phyloP scores from a whole-genome alignment of 202 grass and related monocot species.

The Cymbopogon flexuosus region DNA sequence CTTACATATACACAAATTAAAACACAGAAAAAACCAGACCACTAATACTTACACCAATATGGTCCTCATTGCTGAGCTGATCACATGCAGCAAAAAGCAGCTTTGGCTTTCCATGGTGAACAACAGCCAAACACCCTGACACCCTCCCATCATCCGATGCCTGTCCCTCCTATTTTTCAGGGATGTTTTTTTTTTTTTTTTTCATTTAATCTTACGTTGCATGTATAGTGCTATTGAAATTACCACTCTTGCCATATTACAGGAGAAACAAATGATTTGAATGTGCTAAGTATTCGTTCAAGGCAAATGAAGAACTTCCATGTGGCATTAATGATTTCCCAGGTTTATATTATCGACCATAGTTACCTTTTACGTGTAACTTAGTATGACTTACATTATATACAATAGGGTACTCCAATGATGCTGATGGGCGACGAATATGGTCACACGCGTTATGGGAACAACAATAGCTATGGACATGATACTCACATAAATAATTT shows the following conservation, averaged over 20 bases:
- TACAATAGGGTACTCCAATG: constrained; percentile 80
- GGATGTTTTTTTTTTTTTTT: not conserved
- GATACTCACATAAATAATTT: constrained; percentile 94
- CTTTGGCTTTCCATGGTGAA: too few relatives aligned
- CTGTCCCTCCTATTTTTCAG: not conserved
- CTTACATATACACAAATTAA: too few relatives aligned
- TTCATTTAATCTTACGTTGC: not conserved
- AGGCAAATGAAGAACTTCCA: constrained; percentile 99
- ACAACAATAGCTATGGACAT: constrained; percentile 99
- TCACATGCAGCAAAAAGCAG: too few relatives aligned
- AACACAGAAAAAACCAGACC: too few relatives aligned
- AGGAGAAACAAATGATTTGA: constrained; percentile 88
- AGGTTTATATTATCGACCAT: constrained; percentile 47
- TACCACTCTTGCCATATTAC: constrained; percentile 22
- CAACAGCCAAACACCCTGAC: too few relatives aligned
- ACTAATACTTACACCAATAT: too few relatives aligned
- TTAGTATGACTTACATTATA: not conserved
- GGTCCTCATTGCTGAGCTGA: too few relatives aligned
- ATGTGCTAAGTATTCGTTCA: constrained; percentile 54
- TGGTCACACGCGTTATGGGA: constrained; percentile 91
- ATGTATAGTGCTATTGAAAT: constrained; percentile 1
- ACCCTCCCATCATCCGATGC: too few relatives aligned
- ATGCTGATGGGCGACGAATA: constrained; percentile 99
- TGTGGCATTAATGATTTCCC: constrained; percentile 86
- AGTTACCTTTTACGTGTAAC: constrained; percentile 21